Evolutionary conservation across 495 filamentous ascomycete genomes (phyloP), one percentile per base, ranked within the genome.

Genomic region (Talaromyces proteolyticus): DNA sequence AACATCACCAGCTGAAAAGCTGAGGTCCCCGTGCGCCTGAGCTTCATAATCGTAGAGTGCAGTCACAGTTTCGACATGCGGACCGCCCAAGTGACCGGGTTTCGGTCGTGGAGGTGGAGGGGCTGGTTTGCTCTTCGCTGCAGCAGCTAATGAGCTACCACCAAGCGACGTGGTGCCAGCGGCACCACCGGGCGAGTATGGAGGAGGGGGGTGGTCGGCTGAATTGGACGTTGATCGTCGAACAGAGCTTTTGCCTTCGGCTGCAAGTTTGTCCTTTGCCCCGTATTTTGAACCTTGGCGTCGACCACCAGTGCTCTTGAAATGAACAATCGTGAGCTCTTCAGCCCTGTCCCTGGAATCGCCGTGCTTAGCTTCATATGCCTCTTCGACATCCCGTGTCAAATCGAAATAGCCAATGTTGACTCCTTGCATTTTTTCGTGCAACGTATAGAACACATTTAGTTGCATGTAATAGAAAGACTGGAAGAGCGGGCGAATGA

Each of bases 391-490:
- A 63, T 93, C 91, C 23, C 86, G 75, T 8, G 86, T 85, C 26
- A 99, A 79, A 62, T 99, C 86, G 65, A 99, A 99, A 70, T 99
- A 99, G 51, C 87, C 89, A 58, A 99, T 97, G 63, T 96, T 88
- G 60, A 94, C 88, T 49, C 76, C 83, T 67, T 96, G 93, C 94
- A 97, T 97, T 66, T 81, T 87, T 68, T 99, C 93, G 66, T 99
- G 93, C 26, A 99, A 75, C 1, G 94, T 97, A 68, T 99, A 99
- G 69, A 97, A 99, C 53, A 99, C 91, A 66, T 99, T 99, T 49
- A 99, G 80, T 66, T 99, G 93, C 94, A 99, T 97, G 75, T 99
- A 99, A 70, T 99, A 99, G 74, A 97, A 99, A 25, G 90, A 95
- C 59, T 96, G 94, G 77, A 99, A 99, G 6, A 99, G 78, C 12